A percentile compares a stretch with the other conserved stretches of the same genome.
phyloP scores from a whole-genome alignment of 129 eudicot genomes.

The Rutidosis leptorrhynchoides region DNA sequence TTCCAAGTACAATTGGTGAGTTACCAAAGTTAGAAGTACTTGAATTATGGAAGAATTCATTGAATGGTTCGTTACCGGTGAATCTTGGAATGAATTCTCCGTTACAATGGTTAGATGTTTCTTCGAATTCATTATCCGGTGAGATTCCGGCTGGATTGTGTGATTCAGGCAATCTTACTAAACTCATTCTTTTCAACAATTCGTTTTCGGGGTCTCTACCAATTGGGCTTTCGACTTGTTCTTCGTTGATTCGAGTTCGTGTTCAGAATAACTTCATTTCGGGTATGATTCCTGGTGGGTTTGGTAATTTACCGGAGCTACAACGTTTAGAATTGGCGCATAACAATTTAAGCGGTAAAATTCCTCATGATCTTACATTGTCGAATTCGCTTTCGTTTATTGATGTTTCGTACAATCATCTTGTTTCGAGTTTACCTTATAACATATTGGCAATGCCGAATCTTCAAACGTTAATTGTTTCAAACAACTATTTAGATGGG shows the following conservation, averaged over 20 bases:
- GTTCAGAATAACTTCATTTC: slow-evolving; percentile 58
- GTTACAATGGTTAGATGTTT: slow-evolving; percentile 71
- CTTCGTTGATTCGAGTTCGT: slow-evolving; percentile 65
- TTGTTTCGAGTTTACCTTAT: slow-evolving; percentile 62
- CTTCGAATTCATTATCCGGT: slow-evolving; percentile 70
- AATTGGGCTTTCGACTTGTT: slow-evolving; percentile 58
- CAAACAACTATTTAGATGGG: slow-evolving; percentile 56
- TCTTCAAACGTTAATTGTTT: slow-evolving; percentile 67
- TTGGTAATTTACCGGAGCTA: slow-evolving; percentile 52
- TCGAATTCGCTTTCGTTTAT: slow-evolving; percentile 65
- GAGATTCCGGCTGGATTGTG: slow-evolving; percentile 67
- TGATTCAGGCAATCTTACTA: slow-evolving; percentile 68
- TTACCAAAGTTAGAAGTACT: slow-evolving; percentile 59
- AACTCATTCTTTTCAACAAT: slow-evolving; percentile 80
- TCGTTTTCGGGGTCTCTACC: slow-evolving; percentile 80
- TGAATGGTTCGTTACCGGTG: slow-evolving; percentile 61
- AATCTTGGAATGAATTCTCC: slow-evolving; percentile 70
- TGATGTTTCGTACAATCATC: slow-evolving; percentile 55
- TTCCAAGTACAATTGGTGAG: slow-evolving; percentile 63
- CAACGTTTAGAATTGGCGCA: slow-evolving; percentile 64
- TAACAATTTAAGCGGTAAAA: slow-evolving; percentile 54
- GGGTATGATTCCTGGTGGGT: slow-evolving; percentile 59
- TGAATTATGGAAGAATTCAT: slow-evolving; percentile 70
- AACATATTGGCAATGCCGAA: slow-evolving; percentile 50
- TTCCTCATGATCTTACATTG: slow-evolving; percentile 63